Evolutionary conservation across 768 basidiomycete genomes (phyloP).

Genomic region (Agaricus subrufescens): DNA sequence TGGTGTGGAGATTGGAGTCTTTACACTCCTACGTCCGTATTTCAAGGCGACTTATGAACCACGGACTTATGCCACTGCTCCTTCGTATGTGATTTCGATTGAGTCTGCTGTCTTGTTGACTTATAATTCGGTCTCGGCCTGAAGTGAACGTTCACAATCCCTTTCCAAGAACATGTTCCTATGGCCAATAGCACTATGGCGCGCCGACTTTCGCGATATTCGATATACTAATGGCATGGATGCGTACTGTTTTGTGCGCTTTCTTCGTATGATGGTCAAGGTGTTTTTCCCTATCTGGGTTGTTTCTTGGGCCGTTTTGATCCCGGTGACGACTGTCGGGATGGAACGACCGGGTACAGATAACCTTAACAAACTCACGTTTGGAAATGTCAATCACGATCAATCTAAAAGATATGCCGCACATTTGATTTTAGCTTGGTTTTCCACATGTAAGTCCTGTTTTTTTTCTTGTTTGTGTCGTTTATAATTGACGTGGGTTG

Average conservation of each 20-base stretch:
- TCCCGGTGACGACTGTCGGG: conserved; percentile 66
- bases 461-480: neutral
- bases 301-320: conserved; percentile 78
- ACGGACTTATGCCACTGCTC: conserved; percentile 57
- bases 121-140: neutral
- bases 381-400: conserved; percentile 64
- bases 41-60: conserved; percentile 92
- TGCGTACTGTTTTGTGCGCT: conserved; percentile 92
- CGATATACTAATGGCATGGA: conserved; percentile 76
- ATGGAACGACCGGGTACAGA: conserved; percentile 40
- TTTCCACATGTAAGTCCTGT: conserved; percentile 66
- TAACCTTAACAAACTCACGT: conserved; percentile 69
- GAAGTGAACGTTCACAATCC: conserved; percentile 53
- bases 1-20: conserved; percentile 62
- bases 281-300: conserved; percentile 90
- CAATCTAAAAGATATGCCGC: conserved; percentile 64
- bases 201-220: conserved; percentile 57
- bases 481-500: neutral
- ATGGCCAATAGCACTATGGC: conserved; percentile 67
- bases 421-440: conserved; percentile 70
- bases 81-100: conserved; percentile 26
- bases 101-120: neutral
- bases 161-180: conserved; percentile 45
- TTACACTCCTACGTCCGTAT: conserved; percentile 78
- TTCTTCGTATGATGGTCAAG: conserved; percentile 77